Evolutionary conservation across 495 filamentous ascomycete genomes (phyloP).

Genomic region (Delitschia confertaspora): DNA sequence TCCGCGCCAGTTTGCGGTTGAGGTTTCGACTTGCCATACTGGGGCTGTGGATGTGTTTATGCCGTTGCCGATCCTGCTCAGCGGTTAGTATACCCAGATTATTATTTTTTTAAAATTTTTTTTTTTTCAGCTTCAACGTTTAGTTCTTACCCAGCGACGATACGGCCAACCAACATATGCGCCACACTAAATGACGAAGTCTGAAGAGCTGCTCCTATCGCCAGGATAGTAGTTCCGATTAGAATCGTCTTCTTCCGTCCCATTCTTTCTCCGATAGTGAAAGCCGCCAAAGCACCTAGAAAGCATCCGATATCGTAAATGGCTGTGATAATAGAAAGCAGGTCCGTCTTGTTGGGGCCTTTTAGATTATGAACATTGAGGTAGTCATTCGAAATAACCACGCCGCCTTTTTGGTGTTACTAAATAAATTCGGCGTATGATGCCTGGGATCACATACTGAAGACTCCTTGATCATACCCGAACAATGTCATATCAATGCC

Average conservation of each 20-base stretch:
- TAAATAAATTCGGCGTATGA: constrained; percentile 20
- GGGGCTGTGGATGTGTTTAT: constrained; percentile 43
- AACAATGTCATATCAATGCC: too few relatives aligned
- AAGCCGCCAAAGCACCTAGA: constrained; percentile 37
- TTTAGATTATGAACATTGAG: too few relatives aligned
- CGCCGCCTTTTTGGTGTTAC: too few relatives aligned
- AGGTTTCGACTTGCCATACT: constrained; percentile 44
- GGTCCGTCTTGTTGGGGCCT: too few relatives aligned
- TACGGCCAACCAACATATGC: constrained; percentile 42
- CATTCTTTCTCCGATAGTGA: constrained; percentile 40
- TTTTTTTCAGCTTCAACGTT: too few relatives aligned
- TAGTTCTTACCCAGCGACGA: too few relatives aligned
- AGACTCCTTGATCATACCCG: constrained; percentile 28
- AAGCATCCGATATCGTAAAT: constrained; percentile 47
- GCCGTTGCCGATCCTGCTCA: constrained; percentile 46
- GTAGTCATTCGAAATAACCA: too few relatives aligned
- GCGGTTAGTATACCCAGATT: too few relatives aligned
- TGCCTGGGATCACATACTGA: too few relatives aligned
- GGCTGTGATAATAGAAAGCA: constrained; percentile 38
- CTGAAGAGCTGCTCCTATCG: constrained; percentile 40
- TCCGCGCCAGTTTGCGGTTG: constrained; percentile 39
- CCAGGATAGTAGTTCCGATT: constrained; percentile 36
- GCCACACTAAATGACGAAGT: constrained; percentile 36
- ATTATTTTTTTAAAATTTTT: too few relatives aligned
- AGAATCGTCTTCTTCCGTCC: constrained; percentile 43